Evolutionary conservation across 2,329 filamentous ascomycete species (phyloP), one percentile per base, ranked within the genome.

Genomic region (Coleophoma eucalyptorum): DNA sequence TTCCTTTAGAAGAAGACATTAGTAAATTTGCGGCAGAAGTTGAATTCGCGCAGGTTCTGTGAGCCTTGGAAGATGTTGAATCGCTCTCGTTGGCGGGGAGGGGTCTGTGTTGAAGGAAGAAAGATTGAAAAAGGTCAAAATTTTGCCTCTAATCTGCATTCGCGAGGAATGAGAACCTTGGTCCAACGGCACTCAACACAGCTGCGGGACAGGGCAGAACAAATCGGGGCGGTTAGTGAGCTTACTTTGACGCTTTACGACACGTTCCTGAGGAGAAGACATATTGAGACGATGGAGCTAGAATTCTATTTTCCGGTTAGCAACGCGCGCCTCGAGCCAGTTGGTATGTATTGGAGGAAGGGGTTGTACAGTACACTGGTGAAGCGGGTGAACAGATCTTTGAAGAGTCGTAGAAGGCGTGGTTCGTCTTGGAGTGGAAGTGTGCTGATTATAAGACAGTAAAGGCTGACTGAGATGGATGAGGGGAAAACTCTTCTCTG

Each of bases 1-100:
- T 97, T 71, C 90, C 88, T 90, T 74, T 58, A 60, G 71, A 64
- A 35, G 47, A 42, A 48, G 53, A 58, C 31, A 56, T 65, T 50
- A 64, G 62, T 51, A 43, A 35, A 35, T 54, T 37, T 44, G 50
- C 35, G 31, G 43, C 48, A 55, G 60, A 53, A 59, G 55, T 59
- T 58, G 55, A 54, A 55, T 50, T 44, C 48, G 26, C 15, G 35
- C 26, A 45, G 26, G 35, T 38, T 21, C n/a, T 19, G 40, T 45
- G 44, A 37, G 38, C 31, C 26, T 18, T 21, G 19, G n/a, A 42
- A 48, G 32, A 37, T 48, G 34, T 46, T 48, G 45, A 26, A 48
- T 37, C 20, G 35, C 16, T 5, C 31, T 21, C 18, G 26, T 21
- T 32, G 16, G 43, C 43, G 16, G 31, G 15, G n/a, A 13, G 19